These are phyloP conservation scores for Cordia subcordata DNA, from an alignment of 257 asterid genomes.

Conservation along the genomic window DNA sequence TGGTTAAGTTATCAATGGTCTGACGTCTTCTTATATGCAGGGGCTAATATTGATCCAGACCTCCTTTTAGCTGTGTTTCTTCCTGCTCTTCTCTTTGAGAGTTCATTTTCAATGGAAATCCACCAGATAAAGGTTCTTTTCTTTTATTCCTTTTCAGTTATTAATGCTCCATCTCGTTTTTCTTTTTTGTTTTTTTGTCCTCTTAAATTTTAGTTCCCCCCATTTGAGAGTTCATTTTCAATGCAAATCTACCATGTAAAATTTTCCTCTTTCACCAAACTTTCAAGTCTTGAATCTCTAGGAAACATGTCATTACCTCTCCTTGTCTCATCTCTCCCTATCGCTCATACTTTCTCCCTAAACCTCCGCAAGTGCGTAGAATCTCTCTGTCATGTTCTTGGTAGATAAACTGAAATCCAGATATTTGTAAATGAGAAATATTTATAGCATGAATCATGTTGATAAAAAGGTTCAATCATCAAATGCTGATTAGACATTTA, in stretches of 20 bases:
- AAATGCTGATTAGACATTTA: too few species aligned
- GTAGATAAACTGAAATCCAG: too few species aligned
- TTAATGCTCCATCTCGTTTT: not conserved
- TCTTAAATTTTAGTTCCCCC: not conserved
- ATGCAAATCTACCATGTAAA: slow-evolving; percentile 97
- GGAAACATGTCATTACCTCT: too few species aligned
- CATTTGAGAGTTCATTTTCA: slow-evolving; percentile 86
- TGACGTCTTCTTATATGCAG: slow-evolving; percentile 28
- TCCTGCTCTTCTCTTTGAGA: slow-evolving; percentile 97
- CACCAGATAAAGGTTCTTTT: slow-evolving; percentile 91
- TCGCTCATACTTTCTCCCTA: too few species aligned
- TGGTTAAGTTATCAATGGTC: slow-evolving; percentile 5
- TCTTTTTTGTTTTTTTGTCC: not conserved
- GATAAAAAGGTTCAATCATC: too few species aligned
- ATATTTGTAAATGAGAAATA: too few species aligned
- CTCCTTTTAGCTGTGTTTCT: slow-evolving; percentile 96
- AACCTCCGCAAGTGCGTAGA: too few species aligned
- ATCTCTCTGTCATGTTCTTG: too few species aligned
- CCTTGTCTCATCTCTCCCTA: too few species aligned
- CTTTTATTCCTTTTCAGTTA: not conserved
- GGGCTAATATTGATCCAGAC: slow-evolving; percentile 93
- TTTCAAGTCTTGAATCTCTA: too few species aligned
- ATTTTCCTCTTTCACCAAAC: slow-evolving; percentile 2
- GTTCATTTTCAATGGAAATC: slow-evolving; percentile 90
- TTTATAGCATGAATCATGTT: too few species aligned